These are phyloP conservation scores for Arthroderma uncinatum DNA, from an alignment of 2,329 filamentous ascomycete genomes.

Conservation along the genomic window DNA sequence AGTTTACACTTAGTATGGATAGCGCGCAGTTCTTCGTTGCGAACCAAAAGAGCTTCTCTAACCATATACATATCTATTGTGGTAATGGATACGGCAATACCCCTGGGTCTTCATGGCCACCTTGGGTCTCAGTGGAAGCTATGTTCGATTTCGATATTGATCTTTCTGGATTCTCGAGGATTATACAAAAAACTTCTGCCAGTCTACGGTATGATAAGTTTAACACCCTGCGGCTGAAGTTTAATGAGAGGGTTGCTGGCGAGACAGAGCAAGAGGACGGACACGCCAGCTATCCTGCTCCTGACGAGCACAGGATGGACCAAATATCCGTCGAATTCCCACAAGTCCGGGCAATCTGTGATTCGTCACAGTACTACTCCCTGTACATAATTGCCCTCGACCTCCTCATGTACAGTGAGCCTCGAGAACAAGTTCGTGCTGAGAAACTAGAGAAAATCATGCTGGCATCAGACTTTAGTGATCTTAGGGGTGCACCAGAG, in stretches of 20 bases:
- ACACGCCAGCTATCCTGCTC: conserved; percentile 43
- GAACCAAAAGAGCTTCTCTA: conserved; percentile 80
- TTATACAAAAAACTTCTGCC: conserved; percentile 93
- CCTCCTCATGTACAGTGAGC: conserved; percentile 89
- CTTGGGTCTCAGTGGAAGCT: conserved; percentile 95
- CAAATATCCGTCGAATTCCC: conserved; percentile 96
- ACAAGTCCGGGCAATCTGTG: conserved; percentile 84
- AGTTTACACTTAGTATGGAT: conserved; percentile 92
- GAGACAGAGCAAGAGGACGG: conserved; percentile 31
- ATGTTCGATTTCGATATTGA: conserved; percentile 95
- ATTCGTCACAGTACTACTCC: conserved; percentile 93
- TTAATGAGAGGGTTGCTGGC: conserved; percentile 80
- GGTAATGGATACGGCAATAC: conserved; percentile 85
- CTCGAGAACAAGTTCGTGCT: conserved; percentile 89
- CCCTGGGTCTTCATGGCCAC: conserved; percentile 80
- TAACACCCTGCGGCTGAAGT: conserved; percentile 92
- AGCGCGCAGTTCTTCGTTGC: conserved; percentile 97
- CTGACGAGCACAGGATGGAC: conserved; percentile 63
- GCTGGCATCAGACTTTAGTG: conserved; percentile 95
- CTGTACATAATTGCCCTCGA: conserved; percentile 98
- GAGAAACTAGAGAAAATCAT: conserved; percentile 97
- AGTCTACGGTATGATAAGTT: conserved; percentile 94
- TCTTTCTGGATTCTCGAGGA: conserved; percentile 93
- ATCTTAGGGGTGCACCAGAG: conserved; percentile 81
- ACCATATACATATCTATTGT: conserved; percentile 83